Base-by-base conservation (phyloP, 2,329 filamentous ascomycete genomes). In the Beauveria pseudobassiana region DNA sequence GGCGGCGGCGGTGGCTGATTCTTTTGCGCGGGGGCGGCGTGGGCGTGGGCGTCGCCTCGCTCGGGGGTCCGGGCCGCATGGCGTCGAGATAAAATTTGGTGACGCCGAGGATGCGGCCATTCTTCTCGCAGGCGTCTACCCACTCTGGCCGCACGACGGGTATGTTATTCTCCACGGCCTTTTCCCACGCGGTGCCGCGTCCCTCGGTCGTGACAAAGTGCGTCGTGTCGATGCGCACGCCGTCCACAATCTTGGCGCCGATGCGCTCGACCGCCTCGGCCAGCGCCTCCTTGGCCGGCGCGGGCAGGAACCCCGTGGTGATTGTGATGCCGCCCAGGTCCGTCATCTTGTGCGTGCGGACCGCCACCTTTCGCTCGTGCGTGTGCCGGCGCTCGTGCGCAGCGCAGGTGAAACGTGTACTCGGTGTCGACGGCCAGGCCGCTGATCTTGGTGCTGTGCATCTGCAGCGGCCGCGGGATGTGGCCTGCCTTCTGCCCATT, bases 201-300 rank as follows among this genome's bases (percentile, higher is more conserved):
- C 93, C 93, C 74, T 99, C 95, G 10, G 91, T 96, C 65, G 93
- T 98, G 63, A 99, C 91, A 73, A 99, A 99, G 76, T 99, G 95
- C 18, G 95, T 99, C 1, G 95, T 99, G 73, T 99, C 95, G 71
- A 99, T 98, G 69, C 93, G 85, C 57, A 98, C 92, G 14, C 84
- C 84, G 68, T 97, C 93, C 62, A 91, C 89, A 65, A 98, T 81
- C 80, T 95, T 96, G 64, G 91, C 95, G 54, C 95, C 95, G 68
- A 99, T 96, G 67, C 91, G 84, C 70, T 95, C 87, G 42, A 97
- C 85, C 1, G 93, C 91, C 51, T 81, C 82, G 52, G 83, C 81
- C 22, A 99, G 82, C 64, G 82, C 87, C 67, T 96, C 91, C 71
- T 86, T 87, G 61, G 88, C 79, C 59, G 87, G 79, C 8, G 84